Evolutionary conservation across 768 basidiomycete genomes (phyloP), one percentile per base, ranked within the genome.

Genomic region (Kwoniella europaea): DNA sequence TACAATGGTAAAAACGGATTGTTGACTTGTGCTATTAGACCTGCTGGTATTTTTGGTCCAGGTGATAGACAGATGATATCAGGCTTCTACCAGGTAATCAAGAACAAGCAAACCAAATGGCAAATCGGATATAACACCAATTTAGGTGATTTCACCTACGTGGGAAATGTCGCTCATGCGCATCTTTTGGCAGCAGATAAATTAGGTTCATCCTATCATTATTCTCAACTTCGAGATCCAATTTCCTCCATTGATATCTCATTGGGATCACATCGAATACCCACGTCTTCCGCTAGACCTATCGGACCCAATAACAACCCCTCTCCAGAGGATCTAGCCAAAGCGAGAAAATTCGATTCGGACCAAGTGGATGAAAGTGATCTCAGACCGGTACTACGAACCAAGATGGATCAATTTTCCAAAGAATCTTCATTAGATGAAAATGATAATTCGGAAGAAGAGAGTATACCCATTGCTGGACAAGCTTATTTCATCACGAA

Each of bases 401-500:
- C 90, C 50, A 89, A 90, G 18, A 95, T 92, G 83, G 94, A 98
- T 84, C 90, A 89, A 68, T 87, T 94, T 66, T 80, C 84, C 35
- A 86, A 87, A 15, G 87, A 71, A 27, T 46, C 57, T 44, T 44
- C 56, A 22, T 42, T 57, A 44, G 59, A 61, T 13, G 71, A 79
- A 20, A 82, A 82, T 0, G 87, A 88, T 62, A 71, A 71, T 22
- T 65, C 67, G 29, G 70, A 64, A 22, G 68, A 53, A 13, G 65
- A 24, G 27, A 71, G 71, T 3, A 86, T 94, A 10, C 88, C 90
- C 74, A 92, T 98, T 64, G 94, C 93, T 4, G 96, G 96, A 0
- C 92, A 98, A 82, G 92, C 85, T 3, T 99, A 94, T 86, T 96
- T 94, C 87, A 92, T 99, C 84, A 95, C 94, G 67, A 98, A 98